phyloP scores from a whole-genome alignment of 331 rosid species.

The Pyracantha coccinea region DNA sequence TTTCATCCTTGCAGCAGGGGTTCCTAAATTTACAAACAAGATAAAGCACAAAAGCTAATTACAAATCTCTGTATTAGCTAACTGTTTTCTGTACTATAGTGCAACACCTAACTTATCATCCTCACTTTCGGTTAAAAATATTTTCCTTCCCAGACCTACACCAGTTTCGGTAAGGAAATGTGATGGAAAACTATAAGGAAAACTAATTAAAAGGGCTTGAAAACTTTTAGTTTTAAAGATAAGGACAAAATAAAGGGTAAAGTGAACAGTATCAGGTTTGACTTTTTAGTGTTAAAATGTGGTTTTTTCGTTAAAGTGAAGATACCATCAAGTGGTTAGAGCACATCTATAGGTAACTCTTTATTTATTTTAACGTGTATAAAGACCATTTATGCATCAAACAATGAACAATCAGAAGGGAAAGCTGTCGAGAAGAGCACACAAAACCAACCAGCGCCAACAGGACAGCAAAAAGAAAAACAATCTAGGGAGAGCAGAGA shows the following conservation, averaged over 20 bases:
- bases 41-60: neutral
- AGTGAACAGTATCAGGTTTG: no score
- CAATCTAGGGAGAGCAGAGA: neutral
- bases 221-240: no score
- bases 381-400: neutral
- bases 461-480: neutral
- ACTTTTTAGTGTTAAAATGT: no score
- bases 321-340: neutral
- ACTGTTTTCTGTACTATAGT: neutral
- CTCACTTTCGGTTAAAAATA: neutral
- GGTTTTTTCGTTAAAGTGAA: no score
- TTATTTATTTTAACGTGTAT: neutral
- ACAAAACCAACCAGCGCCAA: neutral
- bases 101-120: neutral
- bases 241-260: no score
- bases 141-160: neutral
- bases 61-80: neutral
- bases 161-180: neutral
- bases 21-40: constrained; percentile 41
- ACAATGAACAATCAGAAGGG: neutral
- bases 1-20: constrained; percentile 98
- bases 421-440: neutral
- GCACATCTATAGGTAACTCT: neutral
- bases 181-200: neutral
- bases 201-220: no score